Evolutionary conservation across 1,284 basidiomycete genomes (phyloP).

Genomic region (Pseudozyma sp.): DNA sequence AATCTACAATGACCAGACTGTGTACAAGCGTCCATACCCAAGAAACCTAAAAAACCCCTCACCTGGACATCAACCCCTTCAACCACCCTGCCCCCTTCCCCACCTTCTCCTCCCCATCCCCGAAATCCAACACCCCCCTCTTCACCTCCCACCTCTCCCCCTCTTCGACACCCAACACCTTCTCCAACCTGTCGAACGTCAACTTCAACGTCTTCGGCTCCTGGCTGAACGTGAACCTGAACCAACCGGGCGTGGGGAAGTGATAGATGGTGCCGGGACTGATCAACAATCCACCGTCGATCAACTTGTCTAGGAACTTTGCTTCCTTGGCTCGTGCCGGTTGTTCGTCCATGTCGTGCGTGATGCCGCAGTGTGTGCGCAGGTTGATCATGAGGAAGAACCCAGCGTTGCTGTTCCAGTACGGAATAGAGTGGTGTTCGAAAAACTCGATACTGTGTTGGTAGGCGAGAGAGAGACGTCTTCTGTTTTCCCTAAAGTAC

Average conservation of each 20-base stretch:
- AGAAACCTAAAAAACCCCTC: background rate
- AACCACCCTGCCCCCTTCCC: conserved; percentile 11
- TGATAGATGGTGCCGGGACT: conserved; percentile 58
- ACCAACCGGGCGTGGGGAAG: conserved; percentile 48
- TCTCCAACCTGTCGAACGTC: conserved; percentile 42
- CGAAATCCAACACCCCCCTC: conserved; percentile 14
- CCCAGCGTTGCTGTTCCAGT: conserved; percentile 41
- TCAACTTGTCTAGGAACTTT: conserved; percentile 20
- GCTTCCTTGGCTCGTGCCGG: conserved; percentile 27
- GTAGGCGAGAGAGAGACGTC: conserved; percentile 36
- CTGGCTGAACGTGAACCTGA: conserved; percentile 53
- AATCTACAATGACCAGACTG: no score
- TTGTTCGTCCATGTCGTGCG: background rate
- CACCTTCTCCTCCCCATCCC: background rate
- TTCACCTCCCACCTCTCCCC: conserved; percentile 15
- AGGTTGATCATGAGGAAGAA: conserved; percentile 57
- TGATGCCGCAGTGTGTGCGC: conserved; percentile 8
- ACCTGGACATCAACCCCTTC: conserved; percentile 7
- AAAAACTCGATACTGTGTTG: conserved; percentile 31
- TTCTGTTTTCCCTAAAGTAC: conserved; percentile 54
- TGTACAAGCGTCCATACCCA: background rate
- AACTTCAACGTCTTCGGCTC: conserved; percentile 39
- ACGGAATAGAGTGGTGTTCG: conserved; percentile 35
- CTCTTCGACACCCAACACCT: conserved; percentile 29
- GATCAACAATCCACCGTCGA: conserved; percentile 42